Percentiles rank a stretch among this genome's conserved stretches.
These are phyloP conservation scores for Naegleria fowleri DNA, from an alignment of 208 protist species.

Conservation along the genomic window DNA sequence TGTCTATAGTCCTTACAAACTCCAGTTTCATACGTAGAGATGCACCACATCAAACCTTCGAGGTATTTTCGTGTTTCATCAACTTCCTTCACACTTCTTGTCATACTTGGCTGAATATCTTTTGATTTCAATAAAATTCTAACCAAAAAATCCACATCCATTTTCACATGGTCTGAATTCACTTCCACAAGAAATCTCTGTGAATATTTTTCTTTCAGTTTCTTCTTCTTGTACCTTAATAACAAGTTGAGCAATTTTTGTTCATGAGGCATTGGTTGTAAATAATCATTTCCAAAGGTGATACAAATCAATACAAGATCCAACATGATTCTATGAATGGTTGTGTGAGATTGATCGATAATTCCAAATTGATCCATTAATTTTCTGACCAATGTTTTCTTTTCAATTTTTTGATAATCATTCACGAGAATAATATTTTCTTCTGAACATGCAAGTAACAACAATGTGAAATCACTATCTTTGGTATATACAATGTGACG, in stretches of 20 bases:
- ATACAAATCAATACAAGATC: background rate
- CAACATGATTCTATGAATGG: background rate
- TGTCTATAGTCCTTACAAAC: background rate
- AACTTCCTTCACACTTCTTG: background rate
- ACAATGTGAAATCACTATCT: background rate
- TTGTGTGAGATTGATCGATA: background rate
- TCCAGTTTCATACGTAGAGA: background rate
- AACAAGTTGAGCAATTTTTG: background rate
- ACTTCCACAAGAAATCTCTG: background rate
- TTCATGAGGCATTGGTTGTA: background rate
- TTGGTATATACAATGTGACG: background rate
- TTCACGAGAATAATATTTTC: background rate
- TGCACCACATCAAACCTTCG: background rate
- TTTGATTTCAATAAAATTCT: background rate
- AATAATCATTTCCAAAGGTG: background rate
- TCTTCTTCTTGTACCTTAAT: background rate
- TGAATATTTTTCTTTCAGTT: background rate
- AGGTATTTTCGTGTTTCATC: background rate
- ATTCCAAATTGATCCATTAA: background rate
- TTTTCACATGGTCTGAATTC: background rate
- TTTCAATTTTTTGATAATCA: background rate
- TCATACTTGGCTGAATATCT: background rate
- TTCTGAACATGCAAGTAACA: background rate
- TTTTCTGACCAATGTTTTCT: background rate
- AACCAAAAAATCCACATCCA: background rate